Base-by-base conservation (phyloP, 2,329 filamentous ascomycete genomes). In the Paecilomyces sp. region DNA sequence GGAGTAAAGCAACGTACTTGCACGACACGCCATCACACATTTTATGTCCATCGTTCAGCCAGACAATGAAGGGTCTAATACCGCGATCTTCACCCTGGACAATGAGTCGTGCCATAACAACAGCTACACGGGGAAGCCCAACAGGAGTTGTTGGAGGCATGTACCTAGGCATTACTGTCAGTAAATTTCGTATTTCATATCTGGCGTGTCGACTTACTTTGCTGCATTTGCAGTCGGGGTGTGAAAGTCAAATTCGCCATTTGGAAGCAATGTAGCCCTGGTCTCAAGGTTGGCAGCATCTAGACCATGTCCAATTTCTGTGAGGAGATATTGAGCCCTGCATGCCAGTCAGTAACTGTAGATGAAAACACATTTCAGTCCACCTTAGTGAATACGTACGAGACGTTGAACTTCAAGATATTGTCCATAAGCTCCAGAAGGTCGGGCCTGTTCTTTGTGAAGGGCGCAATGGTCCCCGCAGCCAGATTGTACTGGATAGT, bases 241-340 rank as follows among this genome's bases (percentile, higher is more conserved):
- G 54, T 76, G 66, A 12, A 76, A 62, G 12, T 69, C 65, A 62
- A 74, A 74, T 5, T 63, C 66, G 0, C 74, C 75, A 58, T 76
- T 68, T 2, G 67, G 56, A 2, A 70, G 62, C 4, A 72, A 58
- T 1, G 71, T 76, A 5, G 74, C 75, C 0, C 68, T 75, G 1
- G 75, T 77, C 58, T 77, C 70, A 3, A 78, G 55, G 33, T 77
- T 76, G 1, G 66, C 63, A 1, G 74, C 74, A 60, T 78, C 75
- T 3, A 77, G 64, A 1, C 75, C 75, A 58, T 77, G 75, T 1
- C 73, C 73, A 4, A 76, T 58, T 58, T 79, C 75, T 0, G 74
- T 78, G 1, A 78, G 66, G 66, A 78, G 67, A 57, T 75, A 79
- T 54, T 75, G 67, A 8, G 62, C 58, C 7, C 63, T 68, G 3